Base-by-base conservation (phyloP, 805 yeast genomes). In the Candida lessepsii region DNA sequence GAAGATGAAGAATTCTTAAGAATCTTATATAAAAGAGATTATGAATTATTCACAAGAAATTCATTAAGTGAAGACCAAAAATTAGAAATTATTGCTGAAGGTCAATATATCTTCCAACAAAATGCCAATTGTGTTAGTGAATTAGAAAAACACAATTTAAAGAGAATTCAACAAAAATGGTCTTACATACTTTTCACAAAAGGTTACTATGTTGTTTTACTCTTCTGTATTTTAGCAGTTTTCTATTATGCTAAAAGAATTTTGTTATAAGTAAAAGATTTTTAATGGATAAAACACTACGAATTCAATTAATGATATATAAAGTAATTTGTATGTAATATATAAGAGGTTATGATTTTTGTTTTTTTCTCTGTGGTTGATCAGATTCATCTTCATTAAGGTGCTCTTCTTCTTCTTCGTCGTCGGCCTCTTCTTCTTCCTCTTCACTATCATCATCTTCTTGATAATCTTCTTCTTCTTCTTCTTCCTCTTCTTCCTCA, bases 41-140 rank as follows among this genome's bases (percentile, higher is more conserved):
- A 81, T 60, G 95, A 86, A 64, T 65, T 86, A 41, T 78, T 78
- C 34, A 86, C 96, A 4, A 75, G 95, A 54, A 75, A 80, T 49
- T 66, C 63, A n/a, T 69, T 86, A 45, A 72, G 83, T 2, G 95
- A 86, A 60, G 65, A 64, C 28, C 85, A 86, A 61, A 87, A 86
- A 64, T 58, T 67, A 41, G 85, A 81, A 40, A 73, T 86, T 47
- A 80, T 86, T 33, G 75, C 76, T 24, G 91, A 85, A 54, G 69
- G 89, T 8, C 69, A 74, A 52, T 77, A 72, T 47, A 79, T 86
- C 34, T 87, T 83, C 57, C 67, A 68, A 41, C 78, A 81, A 65
- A 82, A 81, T 60, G 73, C 74, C 31, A 65, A 58, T 14, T 76
- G 86, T 50, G 68, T 86, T 21, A 63, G 68, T 31, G 95, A 86